Evolutionary conservation across 75 land plant species (phyloP).

Genomic region (Adiantum capillusveneris): DNA sequence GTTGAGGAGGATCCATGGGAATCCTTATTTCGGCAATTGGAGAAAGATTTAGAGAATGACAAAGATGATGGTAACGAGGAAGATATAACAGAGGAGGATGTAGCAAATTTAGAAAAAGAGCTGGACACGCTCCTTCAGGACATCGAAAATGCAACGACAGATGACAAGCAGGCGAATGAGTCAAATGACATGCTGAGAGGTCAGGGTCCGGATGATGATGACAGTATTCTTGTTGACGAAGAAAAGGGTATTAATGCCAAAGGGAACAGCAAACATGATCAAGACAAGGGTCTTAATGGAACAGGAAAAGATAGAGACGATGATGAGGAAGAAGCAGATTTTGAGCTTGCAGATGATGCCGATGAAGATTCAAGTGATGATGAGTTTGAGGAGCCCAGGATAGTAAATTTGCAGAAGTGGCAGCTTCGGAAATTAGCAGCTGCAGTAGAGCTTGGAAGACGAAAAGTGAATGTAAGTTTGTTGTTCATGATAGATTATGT

Average conservation of each 20-base stretch:
- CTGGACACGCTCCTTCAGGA: conserved; percentile 40
- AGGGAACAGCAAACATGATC: conserved; percentile 6
- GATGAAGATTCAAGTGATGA: conserved; percentile 48
- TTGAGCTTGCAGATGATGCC: conserved; percentile 11
- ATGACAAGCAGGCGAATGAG: background rate
- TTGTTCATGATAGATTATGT: no score
- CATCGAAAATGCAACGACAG: background rate
- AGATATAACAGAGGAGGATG: conserved; percentile 53
- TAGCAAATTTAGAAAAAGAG: conserved; percentile 52
- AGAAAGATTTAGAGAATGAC: conserved; percentile 69
- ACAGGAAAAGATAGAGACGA: conserved; percentile 4
- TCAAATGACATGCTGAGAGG: conserved; percentile 12
- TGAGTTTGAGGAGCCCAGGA: conserved; percentile 24
- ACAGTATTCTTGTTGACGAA: no score
- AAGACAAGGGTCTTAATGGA: background rate
- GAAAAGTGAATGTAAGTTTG: conserved; percentile 80
- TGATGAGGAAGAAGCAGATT: conserved; percentile 14
- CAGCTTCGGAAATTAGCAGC: conserved; percentile 64
- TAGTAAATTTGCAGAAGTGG: conserved; percentile 59
- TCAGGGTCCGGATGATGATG: background rate
- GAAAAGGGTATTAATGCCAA: background rate
- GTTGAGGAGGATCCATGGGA: conserved; percentile 69
- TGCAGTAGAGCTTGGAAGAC: conserved; percentile 64
- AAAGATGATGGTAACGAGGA: conserved; percentile 39
- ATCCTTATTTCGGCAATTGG: conserved; percentile 60